Conservation (phyloP, 352 stramenopile species). For the Phytophthora capsici region DNA sequence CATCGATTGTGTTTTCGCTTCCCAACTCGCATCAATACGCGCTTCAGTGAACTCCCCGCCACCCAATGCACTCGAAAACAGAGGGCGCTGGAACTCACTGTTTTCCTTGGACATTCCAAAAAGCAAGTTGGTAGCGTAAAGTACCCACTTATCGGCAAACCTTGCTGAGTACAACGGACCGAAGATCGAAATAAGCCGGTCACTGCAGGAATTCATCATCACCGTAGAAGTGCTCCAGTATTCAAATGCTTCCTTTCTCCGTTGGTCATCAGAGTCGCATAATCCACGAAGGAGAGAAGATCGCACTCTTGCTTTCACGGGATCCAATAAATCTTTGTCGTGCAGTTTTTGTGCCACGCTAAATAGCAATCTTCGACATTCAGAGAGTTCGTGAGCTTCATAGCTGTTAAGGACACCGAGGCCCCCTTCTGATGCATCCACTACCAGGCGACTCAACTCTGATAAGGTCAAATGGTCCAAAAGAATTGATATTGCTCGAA, state of each 20-base stretch:
- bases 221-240: conserved; percentile 57
- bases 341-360: conserved; percentile 48
- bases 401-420: conserved; percentile 49
- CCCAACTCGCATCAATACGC: conserved; percentile 73
- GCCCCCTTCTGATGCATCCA: conserved; percentile 35
- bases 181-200: conserved; percentile 67
- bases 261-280: conserved; percentile 49
- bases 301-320: conserved; percentile 31
- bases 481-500: conserved; percentile 52
- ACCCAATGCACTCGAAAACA: conserved; percentile 66
- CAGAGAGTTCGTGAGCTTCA: conserved; percentile 41
- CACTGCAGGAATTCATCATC: conserved; percentile 40
- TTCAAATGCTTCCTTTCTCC: conserved; percentile 46
- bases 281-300: conserved; percentile 57
- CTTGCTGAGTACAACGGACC: conserved; percentile 46
- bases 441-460: conserved; percentile 39
- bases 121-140: conserved; percentile 73
- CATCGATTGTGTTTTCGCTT: conserved; percentile 72
- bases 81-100: conserved; percentile 30
- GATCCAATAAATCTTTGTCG: conserved; percentile 23
- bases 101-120: conserved; percentile 42
- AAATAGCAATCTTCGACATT: conserved; percentile 52
- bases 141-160: conserved; percentile 67
- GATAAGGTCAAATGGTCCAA: conserved; percentile 37
- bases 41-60: conserved; percentile 55